These are phyloP conservation scores for Petunia hybrid DNA, from an alignment of 305 asterid genomes.

Conservation along the genomic window DNA sequence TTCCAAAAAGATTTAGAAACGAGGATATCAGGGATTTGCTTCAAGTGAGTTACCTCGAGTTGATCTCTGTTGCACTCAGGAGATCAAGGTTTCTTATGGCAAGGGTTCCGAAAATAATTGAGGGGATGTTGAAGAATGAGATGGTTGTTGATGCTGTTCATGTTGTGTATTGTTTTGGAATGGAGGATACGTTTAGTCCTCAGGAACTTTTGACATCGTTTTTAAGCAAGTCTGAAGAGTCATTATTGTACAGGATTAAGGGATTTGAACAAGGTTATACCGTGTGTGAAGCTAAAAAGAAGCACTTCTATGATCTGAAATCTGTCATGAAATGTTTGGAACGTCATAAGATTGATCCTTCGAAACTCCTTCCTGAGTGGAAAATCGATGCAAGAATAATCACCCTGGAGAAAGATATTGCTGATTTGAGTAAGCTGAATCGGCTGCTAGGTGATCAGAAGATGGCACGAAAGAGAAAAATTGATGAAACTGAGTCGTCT, in stretches of 20 bases:
- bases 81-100: conserved; percentile 61
- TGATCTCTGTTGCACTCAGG: conserved; percentile 54
- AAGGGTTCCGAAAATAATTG: conserved; percentile 65
- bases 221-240: conserved; percentile 60
- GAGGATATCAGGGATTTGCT: conserved; percentile 71
- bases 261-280: conserved; percentile 43
- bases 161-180: conserved; percentile 60
- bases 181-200: conserved; percentile 63
- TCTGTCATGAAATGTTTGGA: conserved; percentile 62
- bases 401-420: conserved; percentile 58
- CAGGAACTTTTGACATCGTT: conserved; percentile 57
- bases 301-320: conserved; percentile 54
- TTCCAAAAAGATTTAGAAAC: conserved; percentile 53
- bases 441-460: conserved; percentile 43
- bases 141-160: conserved; percentile 79
- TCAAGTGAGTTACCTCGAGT: conserved; percentile 60
- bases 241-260: conserved; percentile 51
- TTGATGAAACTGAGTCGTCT: conserved; percentile 50
- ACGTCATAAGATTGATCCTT: conserved; percentile 65
- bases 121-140: conserved; percentile 57
- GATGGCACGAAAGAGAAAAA: conserved; percentile 58
- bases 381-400: conserved; percentile 59
- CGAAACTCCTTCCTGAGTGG: conserved; percentile 71
- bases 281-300: conserved; percentile 57
- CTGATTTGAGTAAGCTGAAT: conserved; percentile 37